Percentiles rank a stretch among this genome's conserved stretches.
phyloP scores from a whole-genome alignment of 306 rosid genomes.

The Lupinus albus region DNA sequence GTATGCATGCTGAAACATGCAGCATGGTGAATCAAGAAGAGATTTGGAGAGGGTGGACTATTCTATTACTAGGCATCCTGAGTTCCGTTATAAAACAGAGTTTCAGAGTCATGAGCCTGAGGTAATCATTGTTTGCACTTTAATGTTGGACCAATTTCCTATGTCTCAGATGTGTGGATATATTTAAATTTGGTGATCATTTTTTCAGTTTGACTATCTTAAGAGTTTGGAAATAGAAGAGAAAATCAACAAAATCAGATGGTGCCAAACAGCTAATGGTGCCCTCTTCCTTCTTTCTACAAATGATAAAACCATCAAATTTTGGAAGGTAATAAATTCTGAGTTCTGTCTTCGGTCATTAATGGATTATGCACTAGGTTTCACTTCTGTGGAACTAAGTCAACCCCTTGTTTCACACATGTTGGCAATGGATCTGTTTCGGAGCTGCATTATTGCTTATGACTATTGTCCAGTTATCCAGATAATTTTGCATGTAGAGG shows the following conservation, averaged over 20 bases:
- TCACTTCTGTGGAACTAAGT: slow-evolving; percentile 25
- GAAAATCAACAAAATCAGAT: slow-evolving; percentile 99
- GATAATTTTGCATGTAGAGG: slow-evolving; percentile 33
- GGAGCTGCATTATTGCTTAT: slow-evolving; percentile 11
- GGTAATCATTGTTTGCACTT: slow-evolving; percentile 42
- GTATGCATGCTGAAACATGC: slow-evolving; percentile 48
- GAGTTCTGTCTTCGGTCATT: slow-evolving; percentile 19
- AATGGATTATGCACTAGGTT: slow-evolving; percentile 28
- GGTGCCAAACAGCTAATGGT: slow-evolving; percentile 97
- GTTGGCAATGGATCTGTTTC: slow-evolving; percentile 17
- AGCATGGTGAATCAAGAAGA: slow-evolving; percentile 84
- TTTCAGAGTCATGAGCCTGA: slow-evolving; percentile 99
- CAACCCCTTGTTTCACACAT: slow-evolving; percentile 30
- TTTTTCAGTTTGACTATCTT: slow-evolving; percentile 93
- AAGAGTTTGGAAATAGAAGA: slow-evolving; percentile 99
- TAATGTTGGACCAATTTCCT: slow-evolving; percentile 21
- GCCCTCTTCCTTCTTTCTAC: slow-evolving; percentile 93
- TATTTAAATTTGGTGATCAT: slow-evolving; percentile 25
- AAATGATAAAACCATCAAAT: slow-evolving; percentile 93
- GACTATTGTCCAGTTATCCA: slow-evolving; percentile 22
- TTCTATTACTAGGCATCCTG: slow-evolving; percentile 84
- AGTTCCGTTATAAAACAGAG: slow-evolving; percentile 98
- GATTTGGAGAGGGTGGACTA: slow-evolving; percentile 87
- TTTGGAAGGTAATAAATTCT: slow-evolving; percentile 78
- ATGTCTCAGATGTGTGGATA: slow-evolving; percentile 28